These are phyloP conservation scores for Pseudevernia furfuracea DNA, from an alignment of 495 filamentous ascomycete genomes.

Conservation along the genomic window DNA sequence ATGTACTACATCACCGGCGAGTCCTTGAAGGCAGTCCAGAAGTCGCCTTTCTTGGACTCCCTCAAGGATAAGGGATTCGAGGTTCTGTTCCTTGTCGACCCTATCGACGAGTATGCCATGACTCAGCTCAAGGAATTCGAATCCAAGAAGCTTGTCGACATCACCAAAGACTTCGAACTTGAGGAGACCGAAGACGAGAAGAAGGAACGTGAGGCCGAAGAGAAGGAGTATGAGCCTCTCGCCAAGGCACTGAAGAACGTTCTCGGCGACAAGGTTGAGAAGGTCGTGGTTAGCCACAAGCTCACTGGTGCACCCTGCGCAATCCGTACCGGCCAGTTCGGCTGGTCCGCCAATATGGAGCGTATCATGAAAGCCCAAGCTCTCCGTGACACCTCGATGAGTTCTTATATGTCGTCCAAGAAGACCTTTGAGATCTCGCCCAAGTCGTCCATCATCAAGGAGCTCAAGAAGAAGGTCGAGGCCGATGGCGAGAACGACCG, in stretches of 20 bases:
- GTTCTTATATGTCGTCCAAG: conserved; percentile 99
- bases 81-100: conserved; percentile 98
- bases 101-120: conserved; percentile 99
- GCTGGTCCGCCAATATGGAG: conserved; percentile 99
- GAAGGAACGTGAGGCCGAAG: conserved; percentile 87
- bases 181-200: conserved; percentile 99
- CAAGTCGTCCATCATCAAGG: conserved; percentile 93
- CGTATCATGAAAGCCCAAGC: conserved; percentile 99
- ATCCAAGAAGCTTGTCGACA: conserved; percentile 99
- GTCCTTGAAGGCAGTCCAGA: conserved; percentile 93
- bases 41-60: conserved; percentile 97
- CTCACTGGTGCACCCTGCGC: conserved; percentile 90
- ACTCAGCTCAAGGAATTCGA: conserved; percentile 99
- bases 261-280: conserved; percentile 98
- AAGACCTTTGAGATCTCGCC: conserved; percentile 99
- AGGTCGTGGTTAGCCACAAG: conserved; percentile 99
- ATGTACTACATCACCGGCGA: conserved; percentile 99
- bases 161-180: conserved; percentile 99
- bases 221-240: conserved; percentile 93
- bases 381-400: conserved; percentile 98
- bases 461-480: conserved; percentile 98
- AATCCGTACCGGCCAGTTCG: conserved; percentile 99
- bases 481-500: conserved; percentile 94
- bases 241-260: conserved; percentile 98
- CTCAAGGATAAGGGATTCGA: conserved; percentile 99